Conservation (phyloP, 305 asterid genomes). For the Fraxinus dipetala region DNA sequence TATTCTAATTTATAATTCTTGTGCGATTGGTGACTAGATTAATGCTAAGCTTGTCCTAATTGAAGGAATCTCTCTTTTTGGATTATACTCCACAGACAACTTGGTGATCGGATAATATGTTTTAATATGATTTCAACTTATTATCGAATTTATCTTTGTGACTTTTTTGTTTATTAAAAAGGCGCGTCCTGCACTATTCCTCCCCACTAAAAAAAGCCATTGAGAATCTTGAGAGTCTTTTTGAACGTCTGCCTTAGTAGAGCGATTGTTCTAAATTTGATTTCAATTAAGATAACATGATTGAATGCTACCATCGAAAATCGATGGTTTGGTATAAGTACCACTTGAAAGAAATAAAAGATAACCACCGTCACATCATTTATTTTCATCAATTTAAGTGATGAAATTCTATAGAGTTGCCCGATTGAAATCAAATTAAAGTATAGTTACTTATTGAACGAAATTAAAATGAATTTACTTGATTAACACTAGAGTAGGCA, state of each 20-base stretch:
- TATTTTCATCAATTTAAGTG: not conserved
- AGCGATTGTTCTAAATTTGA: too few relatives aligned
- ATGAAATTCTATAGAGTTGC: not conserved
- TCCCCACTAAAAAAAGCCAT: not conserved
- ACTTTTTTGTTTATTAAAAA: not conserved
- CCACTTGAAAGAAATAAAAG: not conserved
- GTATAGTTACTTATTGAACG: too few relatives aligned
- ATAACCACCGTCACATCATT: not conserved
- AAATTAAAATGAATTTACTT: not conserved
- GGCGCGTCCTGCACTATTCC: not conserved
- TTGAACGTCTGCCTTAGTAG: not conserved
- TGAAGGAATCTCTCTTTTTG: not conserved
- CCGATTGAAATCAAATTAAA: not conserved
- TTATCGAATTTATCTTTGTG: not conserved
- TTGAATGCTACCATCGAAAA: not conserved
- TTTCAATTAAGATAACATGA: not conserved
- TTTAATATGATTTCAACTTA: not conserved
- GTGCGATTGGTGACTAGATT: too few relatives aligned
- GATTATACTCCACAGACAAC: not conserved
- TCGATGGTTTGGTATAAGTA: not conserved
- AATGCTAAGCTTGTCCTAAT: not conserved
- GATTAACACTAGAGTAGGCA: not conserved
- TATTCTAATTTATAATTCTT: not conserved
- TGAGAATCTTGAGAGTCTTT: not conserved
- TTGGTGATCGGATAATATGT: not conserved